Percentiles rank a stretch among this genome's conserved stretches.
Evolutionary conservation across 2,329 filamentous ascomycete species (phyloP).

Genomic region (Epichloe typhina): DNA sequence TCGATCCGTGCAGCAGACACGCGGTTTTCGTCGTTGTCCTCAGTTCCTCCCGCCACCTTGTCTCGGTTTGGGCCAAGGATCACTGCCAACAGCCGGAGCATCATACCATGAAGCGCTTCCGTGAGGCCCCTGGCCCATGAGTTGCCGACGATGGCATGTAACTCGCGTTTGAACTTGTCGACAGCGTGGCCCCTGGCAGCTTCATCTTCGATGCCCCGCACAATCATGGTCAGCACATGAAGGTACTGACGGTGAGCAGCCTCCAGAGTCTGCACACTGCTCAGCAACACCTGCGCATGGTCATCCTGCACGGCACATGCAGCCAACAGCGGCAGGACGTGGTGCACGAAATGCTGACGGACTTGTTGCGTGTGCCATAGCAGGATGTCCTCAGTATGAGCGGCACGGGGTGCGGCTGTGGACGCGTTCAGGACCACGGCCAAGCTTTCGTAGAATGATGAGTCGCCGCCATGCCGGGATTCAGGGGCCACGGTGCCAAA

Average conservation of each 20-base stretch:
- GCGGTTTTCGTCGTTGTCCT: slow-evolving; percentile 8
- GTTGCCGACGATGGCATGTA: slow-evolving; percentile 53
- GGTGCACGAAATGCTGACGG: slow-evolving; percentile 44
- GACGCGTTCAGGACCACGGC: slow-evolving; percentile 37
- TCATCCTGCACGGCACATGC: slow-evolving; percentile 30
- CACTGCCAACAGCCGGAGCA: slow-evolving; percentile 37
- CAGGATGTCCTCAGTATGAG: slow-evolving; percentile 41
- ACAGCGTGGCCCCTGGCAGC: slow-evolving; percentile 24
- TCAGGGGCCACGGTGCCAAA: slow-evolving; percentile 34
- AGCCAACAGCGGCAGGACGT: slow-evolving; percentile 43
- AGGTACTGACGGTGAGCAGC: slow-evolving; percentile 45
- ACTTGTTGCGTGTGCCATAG: slow-evolving; percentile 50
- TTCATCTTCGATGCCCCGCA: slow-evolving; percentile 30
- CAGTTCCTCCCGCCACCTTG: neutral
- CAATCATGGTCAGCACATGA: slow-evolving; percentile 38
- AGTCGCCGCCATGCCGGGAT: slow-evolving; percentile 28
- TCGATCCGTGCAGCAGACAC: slow-evolving; percentile 32
- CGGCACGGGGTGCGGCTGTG: slow-evolving; percentile 32
- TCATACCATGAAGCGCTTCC: slow-evolving; percentile 38
- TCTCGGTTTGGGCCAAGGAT: slow-evolving; percentile 25
- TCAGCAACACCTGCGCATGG: slow-evolving; percentile 33
- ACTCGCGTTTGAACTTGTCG: slow-evolving; percentile 43
- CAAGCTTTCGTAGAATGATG: slow-evolving; percentile 37
- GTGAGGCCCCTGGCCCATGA: slow-evolving; percentile 42
- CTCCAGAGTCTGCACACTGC: slow-evolving; percentile 44